Evolutionary conservation across 257 asterid genomes (phyloP), one percentile per base, ranked within the genome.

Genomic region (Avicennia marina): DNA sequence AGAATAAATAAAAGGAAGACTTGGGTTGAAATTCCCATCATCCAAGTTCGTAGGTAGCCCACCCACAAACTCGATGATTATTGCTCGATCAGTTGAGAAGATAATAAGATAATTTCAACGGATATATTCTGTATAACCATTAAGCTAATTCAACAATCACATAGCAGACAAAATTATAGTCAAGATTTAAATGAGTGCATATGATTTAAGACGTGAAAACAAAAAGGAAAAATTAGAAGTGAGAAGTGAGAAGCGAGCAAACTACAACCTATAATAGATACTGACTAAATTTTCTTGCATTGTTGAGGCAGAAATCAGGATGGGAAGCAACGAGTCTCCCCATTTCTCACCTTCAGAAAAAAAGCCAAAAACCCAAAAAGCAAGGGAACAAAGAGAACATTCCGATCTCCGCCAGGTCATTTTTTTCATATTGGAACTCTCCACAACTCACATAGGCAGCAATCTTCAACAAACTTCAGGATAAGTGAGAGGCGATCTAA

Each of bases 381-480:
- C 44, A 32, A 55, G 25, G 7, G 43, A 48, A 38, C 32, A 12
- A 42, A 39, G 13, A 32, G 15, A 51, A 31, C 24, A 33, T 56
- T 38, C 10, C 15, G 9, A 39, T 44, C 60, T n/a, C n/a, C n/a
- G n/a, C n/a, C n/a, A n/a, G n/a, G n/a, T n/a, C n/a, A n/a, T n/a
- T 32, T 39, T 38, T 59, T 50, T 56, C 54, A 24, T 45, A 24
- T 33, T 8, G 16, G n/a, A 56, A 20, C 53, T 49, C 46, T 39
- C 57, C 57, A 43, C 31, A 53, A 46, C 43, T 46, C 63, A 46
- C 63, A 32, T 22, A 41, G 34, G 54, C 66, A 63, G 52, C 56
- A 65, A 72, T 53, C 68, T 41, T 70, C 58, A 32, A 53, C 41
- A 53, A 25, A 70, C 58, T 19, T 51, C 32, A n/a, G 15, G 53